Evolutionary conservation across 805 yeast genomes (phyloP).

Genomic region (Starmera quercuum): DNA sequence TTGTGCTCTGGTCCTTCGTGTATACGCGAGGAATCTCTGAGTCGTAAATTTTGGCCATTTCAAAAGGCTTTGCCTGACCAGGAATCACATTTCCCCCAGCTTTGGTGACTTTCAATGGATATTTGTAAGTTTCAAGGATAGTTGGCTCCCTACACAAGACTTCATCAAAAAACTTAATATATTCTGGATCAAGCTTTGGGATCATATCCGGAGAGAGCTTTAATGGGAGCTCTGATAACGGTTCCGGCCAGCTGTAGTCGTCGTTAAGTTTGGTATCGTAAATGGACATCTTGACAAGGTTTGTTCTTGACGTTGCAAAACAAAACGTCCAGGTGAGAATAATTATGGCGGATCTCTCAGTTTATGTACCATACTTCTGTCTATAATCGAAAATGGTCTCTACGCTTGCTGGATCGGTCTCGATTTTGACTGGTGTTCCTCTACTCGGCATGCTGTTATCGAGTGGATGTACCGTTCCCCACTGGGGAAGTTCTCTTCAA

Average conservation of each 20-base stretch:
- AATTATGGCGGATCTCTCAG: no score
- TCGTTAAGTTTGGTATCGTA: conserved; percentile 11
- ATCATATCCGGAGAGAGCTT: conserved; percentile 22
- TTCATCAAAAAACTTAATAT: conserved; percentile 28
- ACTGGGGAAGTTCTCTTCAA: no score
- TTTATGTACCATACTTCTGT: no score
- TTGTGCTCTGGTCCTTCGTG: conserved; percentile 6
- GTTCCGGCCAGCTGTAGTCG: conserved; percentile 24
- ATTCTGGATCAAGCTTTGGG: conserved; percentile 28
- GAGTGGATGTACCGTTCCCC: no score
- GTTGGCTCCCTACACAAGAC: conserved; percentile 19
- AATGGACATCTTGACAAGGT: conserved; percentile 1
- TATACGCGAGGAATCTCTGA: conserved; percentile 25
- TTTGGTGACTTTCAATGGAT: conserved; percentile 23
- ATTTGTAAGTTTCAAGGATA: conserved; percentile 28
- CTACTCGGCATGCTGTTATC: no score
- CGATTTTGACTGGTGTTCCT: no score
- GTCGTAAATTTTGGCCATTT: conserved; percentile 23
- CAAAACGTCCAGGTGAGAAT: no score
- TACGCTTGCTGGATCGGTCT: no score
- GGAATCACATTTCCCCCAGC: conserved; percentile 33
- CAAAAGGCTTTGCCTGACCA: conserved; percentile 28
- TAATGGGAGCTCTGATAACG: conserved; percentile 21
- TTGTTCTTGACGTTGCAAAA: no score
- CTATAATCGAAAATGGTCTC: no score